Conservation (phyloP, 2,329 filamentous ascomycete genomes). For the Fusarium marasasianum region DNA sequence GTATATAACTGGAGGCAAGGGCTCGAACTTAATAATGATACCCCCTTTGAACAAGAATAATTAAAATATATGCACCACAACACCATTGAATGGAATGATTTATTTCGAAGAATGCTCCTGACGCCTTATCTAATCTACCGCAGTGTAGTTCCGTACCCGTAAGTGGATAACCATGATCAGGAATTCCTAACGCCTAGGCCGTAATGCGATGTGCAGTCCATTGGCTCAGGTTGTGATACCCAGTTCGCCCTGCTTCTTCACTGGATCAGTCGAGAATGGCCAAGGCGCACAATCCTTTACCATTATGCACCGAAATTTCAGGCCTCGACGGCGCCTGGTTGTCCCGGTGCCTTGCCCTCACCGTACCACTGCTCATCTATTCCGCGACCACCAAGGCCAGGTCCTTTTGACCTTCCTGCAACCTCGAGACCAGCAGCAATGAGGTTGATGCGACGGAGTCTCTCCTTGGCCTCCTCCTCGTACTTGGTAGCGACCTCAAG, state of each 20-base stretch:
- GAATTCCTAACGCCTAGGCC: slow-evolving; percentile 39
- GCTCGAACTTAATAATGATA: slow-evolving; percentile 33
- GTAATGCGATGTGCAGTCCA: slow-evolving; percentile 22
- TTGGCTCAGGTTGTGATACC: slow-evolving; percentile 5
- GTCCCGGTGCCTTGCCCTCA: slow-evolving; percentile 31
- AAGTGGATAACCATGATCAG: slow-evolving; percentile 36
- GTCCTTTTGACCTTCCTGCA: slow-evolving; percentile 35
- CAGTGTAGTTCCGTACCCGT: slow-evolving; percentile 18
- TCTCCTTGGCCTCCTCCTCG: slow-evolving; percentile 77
- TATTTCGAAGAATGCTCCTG: slow-evolving; percentile 19
- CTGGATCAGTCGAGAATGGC: background rate
- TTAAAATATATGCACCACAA: background rate
- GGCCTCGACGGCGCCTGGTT: slow-evolving; percentile 15
- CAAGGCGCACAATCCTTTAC: no score
- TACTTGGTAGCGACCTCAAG: slow-evolving; percentile 76
- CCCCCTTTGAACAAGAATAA: slow-evolving; percentile 20
- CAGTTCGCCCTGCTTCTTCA: background rate
- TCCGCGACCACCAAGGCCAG: background rate
- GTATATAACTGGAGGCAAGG: background rate
- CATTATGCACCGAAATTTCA: background rate
- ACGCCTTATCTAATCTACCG: slow-evolving; percentile 32
- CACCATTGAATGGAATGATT: background rate
- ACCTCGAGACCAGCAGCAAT: slow-evolving; percentile 80
- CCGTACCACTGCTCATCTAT: slow-evolving; percentile 50
- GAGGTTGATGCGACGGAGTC: slow-evolving; percentile 81